phyloP scores from a whole-genome alignment of 176 grass and related monocot genomes.

The Aegilops sharonensis region DNA sequence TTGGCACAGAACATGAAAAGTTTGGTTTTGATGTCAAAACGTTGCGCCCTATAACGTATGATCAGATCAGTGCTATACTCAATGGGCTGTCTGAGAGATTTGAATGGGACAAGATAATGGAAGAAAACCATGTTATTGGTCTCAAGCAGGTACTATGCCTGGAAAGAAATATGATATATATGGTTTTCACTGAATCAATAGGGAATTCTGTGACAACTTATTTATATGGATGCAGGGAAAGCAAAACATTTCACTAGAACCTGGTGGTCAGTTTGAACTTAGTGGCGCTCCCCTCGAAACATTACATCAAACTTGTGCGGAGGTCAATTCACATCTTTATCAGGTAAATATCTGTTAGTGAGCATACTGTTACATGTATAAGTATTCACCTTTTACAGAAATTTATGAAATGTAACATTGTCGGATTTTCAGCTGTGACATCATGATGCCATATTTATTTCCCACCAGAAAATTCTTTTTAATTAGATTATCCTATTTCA shows the following conservation, averaged over 20 bases:
- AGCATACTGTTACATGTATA: not conserved
- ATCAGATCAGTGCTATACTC: constrained; percentile 84
- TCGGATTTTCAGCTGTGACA: constrained; percentile 1
- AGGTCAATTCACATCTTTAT: constrained; percentile 99
- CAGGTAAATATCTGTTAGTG: constrained; percentile 54
- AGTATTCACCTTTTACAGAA: not conserved
- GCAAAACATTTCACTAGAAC: constrained; percentile 94
- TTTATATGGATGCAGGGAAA: constrained; percentile 53
- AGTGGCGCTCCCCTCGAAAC: constrained; percentile 95
- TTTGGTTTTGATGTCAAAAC: constrained; percentile 92
- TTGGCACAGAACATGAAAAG: constrained; percentile 97
- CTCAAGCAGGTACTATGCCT: constrained; percentile 72
- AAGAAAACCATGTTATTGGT: constrained; percentile 79
- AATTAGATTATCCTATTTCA: not conserved
- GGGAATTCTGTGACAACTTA: not conserved
- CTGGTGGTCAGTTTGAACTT: constrained; percentile 97
- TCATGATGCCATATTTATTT: not conserved
- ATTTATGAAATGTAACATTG: not conserved
- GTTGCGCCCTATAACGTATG: constrained; percentile 86
- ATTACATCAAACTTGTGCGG: constrained; percentile 96
- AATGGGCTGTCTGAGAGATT: constrained; percentile 85
- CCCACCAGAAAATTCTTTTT: not conserved
- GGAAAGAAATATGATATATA: not conserved
- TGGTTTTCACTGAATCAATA: not conserved
- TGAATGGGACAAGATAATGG: constrained; percentile 93